phyloP scores from a whole-genome alignment of 1,139 yeast species.

The Blastobotrys aristatus region DNA sequence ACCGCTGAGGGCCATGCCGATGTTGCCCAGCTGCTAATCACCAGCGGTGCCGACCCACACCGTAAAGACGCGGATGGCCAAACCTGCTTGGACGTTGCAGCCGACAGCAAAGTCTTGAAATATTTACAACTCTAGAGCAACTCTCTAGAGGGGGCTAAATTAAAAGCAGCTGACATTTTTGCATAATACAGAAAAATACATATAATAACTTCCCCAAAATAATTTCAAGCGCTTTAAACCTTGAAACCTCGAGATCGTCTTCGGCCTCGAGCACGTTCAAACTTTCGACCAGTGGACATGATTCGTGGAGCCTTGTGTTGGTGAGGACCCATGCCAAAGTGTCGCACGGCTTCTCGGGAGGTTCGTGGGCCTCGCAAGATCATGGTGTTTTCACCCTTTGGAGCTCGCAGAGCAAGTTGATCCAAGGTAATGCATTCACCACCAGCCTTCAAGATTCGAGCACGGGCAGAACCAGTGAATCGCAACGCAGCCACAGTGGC shows the following conservation, averaged over 20 bases:
- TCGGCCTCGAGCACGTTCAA: slow-evolving; percentile 99
- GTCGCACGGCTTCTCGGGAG: slow-evolving; percentile 99
- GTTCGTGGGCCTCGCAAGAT: slow-evolving; percentile 98
- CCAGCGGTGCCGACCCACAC: slow-evolving; percentile 60
- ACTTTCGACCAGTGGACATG: slow-evolving; percentile 96
- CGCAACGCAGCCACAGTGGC: slow-evolving; percentile 97
- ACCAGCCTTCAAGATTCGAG: slow-evolving; percentile 96
- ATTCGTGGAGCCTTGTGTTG: slow-evolving; percentile 99
- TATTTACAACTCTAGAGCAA: slow-evolving; percentile 23
- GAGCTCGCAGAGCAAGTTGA: slow-evolving; percentile 98
- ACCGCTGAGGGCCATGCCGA: slow-evolving; percentile 89
- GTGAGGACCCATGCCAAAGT: slow-evolving; percentile 99
- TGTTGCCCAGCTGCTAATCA: slow-evolving; percentile 56
- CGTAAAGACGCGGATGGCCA: slow-evolving; percentile 48
- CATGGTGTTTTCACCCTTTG: slow-evolving; percentile 98
- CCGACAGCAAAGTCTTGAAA: slow-evolving; percentile 51
- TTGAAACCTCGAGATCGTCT: slow-evolving; percentile 99
- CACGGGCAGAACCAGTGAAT: slow-evolving; percentile 99
- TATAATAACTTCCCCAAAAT: neutral
- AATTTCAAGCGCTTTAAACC: slow-evolving; percentile 56
- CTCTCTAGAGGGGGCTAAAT: neutral
- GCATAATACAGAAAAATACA: slow-evolving; percentile 2
- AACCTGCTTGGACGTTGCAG: slow-evolving; percentile 57
- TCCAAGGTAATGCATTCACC: slow-evolving; percentile 99
- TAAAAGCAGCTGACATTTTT: slow-evolving; percentile 1